Percentiles rank a stretch among this genome's conserved stretches.
Evolutionary conservation across 1,139 yeast species (phyloP).

Genomic region (Arxiozyma heterogenica): DNA sequence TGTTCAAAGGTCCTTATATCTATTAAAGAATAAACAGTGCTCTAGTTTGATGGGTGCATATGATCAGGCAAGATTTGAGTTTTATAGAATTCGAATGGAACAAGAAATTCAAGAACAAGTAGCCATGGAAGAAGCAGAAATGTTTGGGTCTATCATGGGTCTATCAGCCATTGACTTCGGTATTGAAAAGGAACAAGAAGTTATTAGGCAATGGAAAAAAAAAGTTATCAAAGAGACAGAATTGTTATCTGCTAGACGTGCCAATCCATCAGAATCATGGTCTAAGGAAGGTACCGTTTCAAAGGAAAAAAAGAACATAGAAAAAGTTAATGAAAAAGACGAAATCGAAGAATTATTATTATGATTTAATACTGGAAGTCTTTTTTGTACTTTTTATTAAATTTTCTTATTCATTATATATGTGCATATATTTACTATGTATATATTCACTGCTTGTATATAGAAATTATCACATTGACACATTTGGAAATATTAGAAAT

Average conservation of each 20-base stretch:
- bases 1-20: slow-evolving; percentile 79
- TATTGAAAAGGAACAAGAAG: slow-evolving; percentile 58
- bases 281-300: slow-evolving; percentile 4
- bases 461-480: neutral
- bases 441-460: neutral
- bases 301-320: neutral
- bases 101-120: slow-evolving; percentile 72
- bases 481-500: too few species aligned
- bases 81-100: slow-evolving; percentile 74
- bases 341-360: slow-evolving; percentile 2
- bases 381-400: too few species aligned
- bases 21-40: slow-evolving; percentile 39
- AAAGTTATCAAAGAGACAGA: slow-evolving; percentile 58
- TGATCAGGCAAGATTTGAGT: slow-evolving; percentile 79
- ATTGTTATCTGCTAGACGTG: slow-evolving; percentile 37
- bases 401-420: neutral
- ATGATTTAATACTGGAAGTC: neutral
- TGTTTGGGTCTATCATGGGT: slow-evolving; percentile 75
- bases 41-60: slow-evolving; percentile 50
- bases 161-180: slow-evolving; percentile 58
- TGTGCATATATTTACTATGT: neutral
- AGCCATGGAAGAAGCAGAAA: slow-evolving; percentile 70
- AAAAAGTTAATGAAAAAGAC: neutral
- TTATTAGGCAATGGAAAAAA: slow-evolving; percentile 62
- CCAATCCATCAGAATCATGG: slow-evolving; percentile 36